Evolutionary conservation across 2,329 filamentous ascomycete genomes (phyloP).

Genomic region (Trichoderma hamatum): DNA sequence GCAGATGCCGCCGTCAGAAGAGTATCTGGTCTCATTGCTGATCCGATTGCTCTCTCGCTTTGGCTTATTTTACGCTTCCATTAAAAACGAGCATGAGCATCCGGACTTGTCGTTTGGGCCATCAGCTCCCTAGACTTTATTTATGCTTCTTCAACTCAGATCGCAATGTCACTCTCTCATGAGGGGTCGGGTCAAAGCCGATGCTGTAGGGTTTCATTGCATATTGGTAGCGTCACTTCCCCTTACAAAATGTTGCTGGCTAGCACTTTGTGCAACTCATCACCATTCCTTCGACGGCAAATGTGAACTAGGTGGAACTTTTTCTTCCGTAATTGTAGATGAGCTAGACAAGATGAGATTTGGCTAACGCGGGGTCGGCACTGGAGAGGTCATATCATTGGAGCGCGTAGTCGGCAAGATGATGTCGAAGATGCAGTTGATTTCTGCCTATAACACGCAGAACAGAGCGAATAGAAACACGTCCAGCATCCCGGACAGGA

Average conservation of each 20-base stretch:
- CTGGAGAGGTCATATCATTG: constrained; percentile 2
- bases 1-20: constrained; percentile 27
- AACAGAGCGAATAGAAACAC: background rate
- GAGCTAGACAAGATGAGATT: background rate
- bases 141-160: constrained; percentile 8
- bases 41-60: background rate
- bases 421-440: background rate
- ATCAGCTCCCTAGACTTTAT: background rate
- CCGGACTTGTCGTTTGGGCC: background rate
- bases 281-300: background rate
- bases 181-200: constrained; percentile 4
- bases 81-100: background rate
- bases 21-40: constrained; percentile 33
- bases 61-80: background rate
- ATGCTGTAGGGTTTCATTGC: constrained; percentile 1
- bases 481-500: background rate
- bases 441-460: constrained; percentile 15
- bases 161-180: background rate
- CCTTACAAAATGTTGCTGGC: background rate
- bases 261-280: background rate
- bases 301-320: background rate
- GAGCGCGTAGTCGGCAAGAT: constrained; percentile 2
- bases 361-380: constrained; percentile 11
- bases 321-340: background rate
- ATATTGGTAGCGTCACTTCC: background rate